Evolutionary conservation across 2,329 filamentous ascomycete species (phyloP), one percentile per base, ranked within the genome.

Genomic region (Ophiostoma novo-ulmi): DNA sequence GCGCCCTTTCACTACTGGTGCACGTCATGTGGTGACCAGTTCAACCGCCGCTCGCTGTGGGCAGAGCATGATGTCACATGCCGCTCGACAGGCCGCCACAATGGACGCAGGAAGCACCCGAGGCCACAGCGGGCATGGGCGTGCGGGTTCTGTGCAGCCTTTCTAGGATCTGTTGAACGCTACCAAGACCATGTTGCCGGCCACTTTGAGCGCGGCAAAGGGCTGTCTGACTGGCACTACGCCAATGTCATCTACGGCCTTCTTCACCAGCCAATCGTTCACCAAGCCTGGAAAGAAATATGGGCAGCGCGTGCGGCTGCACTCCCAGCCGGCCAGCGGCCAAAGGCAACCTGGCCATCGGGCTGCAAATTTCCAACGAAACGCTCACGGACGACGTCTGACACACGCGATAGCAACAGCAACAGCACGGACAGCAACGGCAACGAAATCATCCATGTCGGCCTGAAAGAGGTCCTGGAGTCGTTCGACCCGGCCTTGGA

Each of bases 11-110:
- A 84, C 38, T 86, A 85, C 77, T 86, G 84, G 84, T 86, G 84
- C 75, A 86, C 84, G 5, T 84, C 83, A 22, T 86, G 83, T 78
- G 87, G 89, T 77, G 88, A 88, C 67, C 88, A 86, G 65, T 88
- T 90, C 76, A 88, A 88, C 80, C 84, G 87, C 74, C 89, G 89
- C 76, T 88, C 88, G 73, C 87, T 90, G 77, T 91, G 86, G 88
- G 89, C 89, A 78, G 84, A 87, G 41, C 88, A 91, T 78, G 87
- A 90, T 77, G 88, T 89, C 74, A 31, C 22, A 4, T 90, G 88
- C 79, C 89, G 90, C 78, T 26, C n/a, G 4, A 48, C 48, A 64
- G 22, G 26, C 11, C 36, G 55, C 7, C 68, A 58, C 10, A 31
- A 36, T 5, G 35, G 36, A 1, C 36, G 20, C 35, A 65, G 20